Evolutionary conservation across 129 eudicot species (phyloP), one percentile per base, ranked within the genome.

Genomic region (Helichrysum umbraculigerum): DNA sequence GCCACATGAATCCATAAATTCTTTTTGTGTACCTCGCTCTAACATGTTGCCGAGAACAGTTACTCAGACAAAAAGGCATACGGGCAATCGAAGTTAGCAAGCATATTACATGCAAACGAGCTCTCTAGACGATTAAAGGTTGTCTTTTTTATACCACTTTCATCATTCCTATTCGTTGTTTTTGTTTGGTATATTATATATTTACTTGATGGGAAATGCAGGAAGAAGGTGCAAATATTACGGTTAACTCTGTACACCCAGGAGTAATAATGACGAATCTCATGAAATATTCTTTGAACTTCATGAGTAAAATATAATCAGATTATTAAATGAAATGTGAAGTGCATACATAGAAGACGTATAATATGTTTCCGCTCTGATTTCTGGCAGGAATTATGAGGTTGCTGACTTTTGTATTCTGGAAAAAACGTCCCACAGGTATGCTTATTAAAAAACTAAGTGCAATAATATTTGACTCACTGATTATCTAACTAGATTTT

Each of bases 341-440:
- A 42, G 17, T 62, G 62, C 16, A 6, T n/a, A 19, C 30, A 30
- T 71, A 34, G 12, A 71, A 25, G 14, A 37, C 10, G 7, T 33
- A 66, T 73, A 66, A 60, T 34, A 4, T 68, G 50, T 76, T 68
- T 60, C 19, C 8, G 32, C 28, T 39, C 6, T 80, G 33, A 42
- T 57, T 73, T 44, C 57, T 67, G 28, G 80, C 89, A 91, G 98
- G 83, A 75, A n/a, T 86, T 58, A 11, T 91, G 78, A 81, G 78
- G 90, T 6, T 85, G 37, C 71, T 86, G 50, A 87, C 96, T 51
- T 83, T 66, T 70, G 32, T 89, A 28, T 67, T 94, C 0, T 94
- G 98, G 98, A 94, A 94, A n/a, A 85, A 91, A 89, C 57, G 88
- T 94, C 59, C 98, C 96, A 65, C 98, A 93, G 96, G 98, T 90